A percentile compares a stretch with the other conserved stretches of the same genome.
phyloP scores from a whole-genome alignment of 2,329 filamentous ascomycete species.

The Epichloe uncinata region DNA sequence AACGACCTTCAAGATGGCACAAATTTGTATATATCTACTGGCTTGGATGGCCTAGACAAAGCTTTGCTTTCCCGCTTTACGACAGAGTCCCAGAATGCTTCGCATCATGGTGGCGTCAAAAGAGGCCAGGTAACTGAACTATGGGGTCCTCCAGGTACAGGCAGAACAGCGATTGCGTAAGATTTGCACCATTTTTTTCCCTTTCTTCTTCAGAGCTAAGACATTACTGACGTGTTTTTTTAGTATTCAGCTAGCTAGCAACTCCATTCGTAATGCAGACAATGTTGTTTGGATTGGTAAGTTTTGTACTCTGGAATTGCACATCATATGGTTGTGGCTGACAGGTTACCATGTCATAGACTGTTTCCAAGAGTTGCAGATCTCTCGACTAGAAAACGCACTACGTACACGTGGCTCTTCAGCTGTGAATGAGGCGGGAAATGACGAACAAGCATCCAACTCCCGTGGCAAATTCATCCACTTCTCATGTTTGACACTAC shows the following conservation, averaged over 20 bases:
- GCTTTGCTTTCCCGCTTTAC: conserved; percentile 20
- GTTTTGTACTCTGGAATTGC: conserved; percentile 18
- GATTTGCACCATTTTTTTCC: conserved; percentile 11
- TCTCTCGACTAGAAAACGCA: conserved; percentile 16
- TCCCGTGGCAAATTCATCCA: conserved; percentile 26
- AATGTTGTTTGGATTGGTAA: conserved; percentile 73
- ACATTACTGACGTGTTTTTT: neutral
- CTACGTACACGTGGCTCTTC: conserved; percentile 10
- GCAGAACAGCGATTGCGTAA: conserved; percentile 75
- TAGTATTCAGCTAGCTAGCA: conserved; percentile 54
- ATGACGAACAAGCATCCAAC: conserved; percentile 11
- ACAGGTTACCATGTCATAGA: conserved; percentile 18
- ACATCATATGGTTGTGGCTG: neutral
- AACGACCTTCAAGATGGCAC: conserved; percentile 41
- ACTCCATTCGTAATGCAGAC: conserved; percentile 45
- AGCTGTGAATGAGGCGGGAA: conserved; percentile 3
- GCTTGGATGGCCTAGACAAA: conserved; percentile 39
- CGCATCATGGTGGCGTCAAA: conserved; percentile 43
- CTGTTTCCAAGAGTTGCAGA: conserved; percentile 30
- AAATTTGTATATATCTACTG: conserved; percentile 40
- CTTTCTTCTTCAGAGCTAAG: neutral
- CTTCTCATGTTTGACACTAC: conserved; percentile 45
- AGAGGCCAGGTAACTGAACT: conserved; percentile 74
- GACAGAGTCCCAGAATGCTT: conserved; percentile 7
- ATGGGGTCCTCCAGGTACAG: conserved; percentile 74